phyloP scores from a whole-genome alignment of 75 land plant species.

The Pinus tabuliformis region DNA sequence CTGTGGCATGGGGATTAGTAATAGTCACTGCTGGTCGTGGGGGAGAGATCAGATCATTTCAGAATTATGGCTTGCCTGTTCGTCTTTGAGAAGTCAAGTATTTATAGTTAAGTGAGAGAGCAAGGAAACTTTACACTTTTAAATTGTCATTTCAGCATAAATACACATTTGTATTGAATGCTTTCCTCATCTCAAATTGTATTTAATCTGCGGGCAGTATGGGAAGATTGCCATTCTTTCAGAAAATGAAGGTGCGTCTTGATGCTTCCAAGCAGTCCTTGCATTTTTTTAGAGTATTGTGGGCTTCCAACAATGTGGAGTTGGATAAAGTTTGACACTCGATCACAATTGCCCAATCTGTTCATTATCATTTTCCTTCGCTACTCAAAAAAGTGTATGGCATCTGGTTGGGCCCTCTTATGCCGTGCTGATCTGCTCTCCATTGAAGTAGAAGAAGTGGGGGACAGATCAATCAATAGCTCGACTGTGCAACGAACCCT shows the following conservation, averaged over 20 bases:
- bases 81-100: conserved; percentile 18
- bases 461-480: too few species aligned
- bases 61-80: conserved; percentile 76
- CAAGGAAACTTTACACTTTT: not conserved
- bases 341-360: not conserved
- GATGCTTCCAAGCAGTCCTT: not conserved
- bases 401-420: too few species aligned
- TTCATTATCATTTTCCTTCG: too few species aligned
- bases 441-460: too few species aligned
- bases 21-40: conserved; percentile 74
- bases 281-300: not conserved
- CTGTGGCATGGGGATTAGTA: conserved; percentile 63
- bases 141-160: conserved; percentile 5
- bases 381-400: too few species aligned
- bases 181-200: conserved; percentile 1
- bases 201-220: not conserved
- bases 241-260: not conserved
- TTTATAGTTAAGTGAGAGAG: not conserved
- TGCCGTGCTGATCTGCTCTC: too few species aligned
- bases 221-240: not conserved
- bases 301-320: not conserved
- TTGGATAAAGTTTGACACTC: not conserved
- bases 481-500: too few species aligned
- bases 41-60: conserved; percentile 77
- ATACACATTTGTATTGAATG: conserved; percentile 1